A percentile compares a stretch with the other conserved stretches of the same genome.
Conservation (phyloP, 306 rosid species). For the Hylodesmum podocarpum region DNA sequence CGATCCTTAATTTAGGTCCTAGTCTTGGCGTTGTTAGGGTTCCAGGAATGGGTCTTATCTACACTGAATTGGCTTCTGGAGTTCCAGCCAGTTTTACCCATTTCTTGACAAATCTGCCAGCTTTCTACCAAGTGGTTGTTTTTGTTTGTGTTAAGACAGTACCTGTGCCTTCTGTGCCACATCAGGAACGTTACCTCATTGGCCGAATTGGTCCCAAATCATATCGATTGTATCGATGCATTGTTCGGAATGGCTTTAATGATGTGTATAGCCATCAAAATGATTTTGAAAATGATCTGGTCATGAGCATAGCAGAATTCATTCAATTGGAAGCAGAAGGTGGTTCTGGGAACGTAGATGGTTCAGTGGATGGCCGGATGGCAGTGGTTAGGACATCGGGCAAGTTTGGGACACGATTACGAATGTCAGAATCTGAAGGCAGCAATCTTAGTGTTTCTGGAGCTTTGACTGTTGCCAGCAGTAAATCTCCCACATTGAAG, state of each 20-base stretch:
- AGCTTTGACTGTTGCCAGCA: constrained; percentile 51
- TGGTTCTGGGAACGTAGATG: constrained; percentile 53
- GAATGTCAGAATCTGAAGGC: constrained; percentile 55
- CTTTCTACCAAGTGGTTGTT: constrained; percentile 87
- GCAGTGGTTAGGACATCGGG: constrained; percentile 87
- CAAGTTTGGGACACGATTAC: constrained; percentile 73
- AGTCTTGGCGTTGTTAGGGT: constrained; percentile 92
- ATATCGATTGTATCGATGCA: constrained; percentile 76
- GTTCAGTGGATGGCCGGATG: constrained; percentile 69
- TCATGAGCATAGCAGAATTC: constrained; percentile 92
- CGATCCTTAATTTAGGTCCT: constrained; percentile 80
- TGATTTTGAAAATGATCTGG: constrained; percentile 83
- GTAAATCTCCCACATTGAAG: constrained; percentile 65
- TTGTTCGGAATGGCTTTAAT: constrained; percentile 87
- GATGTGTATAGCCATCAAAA: constrained; percentile 55
- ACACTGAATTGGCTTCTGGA: constrained; percentile 82
- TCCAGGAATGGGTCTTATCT: constrained; percentile 92
- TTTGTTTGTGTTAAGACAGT: constrained; percentile 85
- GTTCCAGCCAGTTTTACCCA: constrained; percentile 86
- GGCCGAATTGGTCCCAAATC: constrained; percentile 91
- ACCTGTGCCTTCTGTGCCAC: constrained; percentile 79
- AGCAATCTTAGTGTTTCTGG: constrained; percentile 41
- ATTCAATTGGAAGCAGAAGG: constrained; percentile 94
- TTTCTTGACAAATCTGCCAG: constrained; percentile 88
- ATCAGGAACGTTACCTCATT: constrained; percentile 76